These are phyloP conservation scores for Nakazawaea ernobii DNA, from an alignment of 805 yeast genomes.

Conservation along the genomic window DNA sequence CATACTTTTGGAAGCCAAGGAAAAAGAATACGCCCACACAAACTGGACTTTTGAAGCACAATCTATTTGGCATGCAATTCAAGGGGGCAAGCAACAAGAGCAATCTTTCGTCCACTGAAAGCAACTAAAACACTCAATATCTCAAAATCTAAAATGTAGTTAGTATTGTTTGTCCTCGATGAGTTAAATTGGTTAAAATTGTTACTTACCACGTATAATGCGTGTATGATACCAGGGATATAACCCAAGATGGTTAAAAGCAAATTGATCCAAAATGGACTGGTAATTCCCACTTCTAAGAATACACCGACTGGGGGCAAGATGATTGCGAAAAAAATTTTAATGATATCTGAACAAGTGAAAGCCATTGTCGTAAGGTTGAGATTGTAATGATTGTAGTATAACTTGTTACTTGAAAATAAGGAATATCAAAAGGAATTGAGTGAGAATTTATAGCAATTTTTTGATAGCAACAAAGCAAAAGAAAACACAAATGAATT, in stretches of 20 bases:
- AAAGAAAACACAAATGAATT: too few relatives aligned
- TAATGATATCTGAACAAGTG: constrained; percentile 43
- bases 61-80: too few relatives aligned
- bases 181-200: too few relatives aligned
- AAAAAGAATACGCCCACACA: too few relatives aligned
- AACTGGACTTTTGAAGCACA: too few relatives aligned
- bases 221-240: constrained; percentile 69
- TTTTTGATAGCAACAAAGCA: too few relatives aligned
- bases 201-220: constrained; percentile 38
- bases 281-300: constrained; percentile 42
- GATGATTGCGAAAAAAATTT: constrained; percentile 41
- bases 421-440: too few relatives aligned
- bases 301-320: constrained; percentile 57
- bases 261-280: constrained; percentile 44
- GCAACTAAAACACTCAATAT: neutral
- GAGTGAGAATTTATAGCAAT: too few relatives aligned
- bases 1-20: too few relatives aligned
- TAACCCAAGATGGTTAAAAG: constrained; percentile 67
- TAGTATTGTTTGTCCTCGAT: neutral
- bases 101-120: too few relatives aligned
- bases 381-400: neutral
- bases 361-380: constrained; percentile 29
- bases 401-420: too few relatives aligned
- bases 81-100: too few relatives aligned
- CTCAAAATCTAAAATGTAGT: neutral